Evolutionary conservation across 116 monocot species (phyloP), one percentile per base, ranked within the genome.

Genomic region (Iris pallida): DNA sequence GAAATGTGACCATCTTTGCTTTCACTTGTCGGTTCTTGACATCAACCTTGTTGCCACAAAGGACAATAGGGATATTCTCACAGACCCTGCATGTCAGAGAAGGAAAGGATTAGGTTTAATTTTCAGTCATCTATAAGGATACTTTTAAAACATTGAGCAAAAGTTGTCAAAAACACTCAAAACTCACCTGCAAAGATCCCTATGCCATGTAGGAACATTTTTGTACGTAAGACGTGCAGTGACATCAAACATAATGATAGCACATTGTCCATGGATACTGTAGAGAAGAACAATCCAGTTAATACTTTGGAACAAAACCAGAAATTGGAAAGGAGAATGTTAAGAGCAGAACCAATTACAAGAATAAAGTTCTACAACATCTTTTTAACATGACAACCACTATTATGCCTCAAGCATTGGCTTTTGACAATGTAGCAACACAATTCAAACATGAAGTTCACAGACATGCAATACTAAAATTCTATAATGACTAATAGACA

Each of bases 11-110:
- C 66, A 76, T 67, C 67, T 90, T 90, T 12, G 90, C 90, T 53
- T 90, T 90, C 68, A 90, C 90, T 65, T 90, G 86, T 71, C 90
- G 83, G 83, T 90, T 90, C 76, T 90, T 90, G 12, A 90, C 86
- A 86, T 90, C 90, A 65, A 90, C 90, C 69, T 90, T 90, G 69
- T 86, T 90, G n/a, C 90, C 90, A 30, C 90, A 90, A 3, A 90
- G 84, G 16, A 90, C 83, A 54, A 82, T 77, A 5, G 82, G 82
- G 47, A 82, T 82, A 51, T 70, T 70, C 58, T 59, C 47, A 14
- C 70, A 59, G 8, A 70, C 47, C 70, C 70, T 70, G 68, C 44
- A 64, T 69, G 58, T n/a, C n/a, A n/a, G n/a, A n/a, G 7, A 9
- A 51, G n/a, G 11, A 42, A 44, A 8, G 16, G 5, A 19, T 30